Base-by-base conservation (phyloP, 225 moss, liverwort and hornwort species). In the Pleurozium schreberi region DNA sequence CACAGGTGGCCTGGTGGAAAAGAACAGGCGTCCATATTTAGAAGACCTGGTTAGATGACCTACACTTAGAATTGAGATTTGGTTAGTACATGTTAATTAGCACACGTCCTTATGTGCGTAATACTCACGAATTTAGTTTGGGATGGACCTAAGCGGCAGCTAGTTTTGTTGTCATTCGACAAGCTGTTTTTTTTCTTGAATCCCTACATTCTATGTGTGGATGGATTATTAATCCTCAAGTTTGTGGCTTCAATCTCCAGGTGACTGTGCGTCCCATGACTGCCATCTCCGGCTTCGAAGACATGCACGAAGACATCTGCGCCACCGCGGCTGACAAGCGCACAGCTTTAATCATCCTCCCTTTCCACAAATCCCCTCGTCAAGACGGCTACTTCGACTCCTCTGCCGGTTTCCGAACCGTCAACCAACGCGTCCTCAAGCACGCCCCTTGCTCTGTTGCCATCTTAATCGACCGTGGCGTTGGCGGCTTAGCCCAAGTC, bases 231-330 rank as follows among this genome's bases (percentile, higher is more conserved):
- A 16, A n/a, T 30, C 16, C 34, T 58, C 47, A 36, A 49, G 30
- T 81, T n/a, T 57, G 55, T 66, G 30, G 60, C 45, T 66, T 84
- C 38, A 22, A 38, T 40, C 87, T 67, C 63, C 91, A 95, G 95
- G 94, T 89, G 90, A 92, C 91, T 43, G 93, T 86, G 65, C 90
- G 96, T 79, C 95, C 97, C 45, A 98, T 96, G 97, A 98, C 95
- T 34, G 97, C 96, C 63, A 98, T 98, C 43, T 96, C 96, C 40
- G 93, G 95, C 38, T 97, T 94, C 52, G 95, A 95, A 79, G 90
- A 98, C 71, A 97, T 96, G 96, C 97, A 98, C 84, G 97, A 98
- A 73, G 98, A 96, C 86, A 96, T 98, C 50, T 96, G 96, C 76
- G 74, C 81, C 42, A 96, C 98, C 26, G 96, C 98, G 21, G 92